Conservation (phyloP, 495 filamentous ascomycete genomes). For the Podospora tetraspora region DNA sequence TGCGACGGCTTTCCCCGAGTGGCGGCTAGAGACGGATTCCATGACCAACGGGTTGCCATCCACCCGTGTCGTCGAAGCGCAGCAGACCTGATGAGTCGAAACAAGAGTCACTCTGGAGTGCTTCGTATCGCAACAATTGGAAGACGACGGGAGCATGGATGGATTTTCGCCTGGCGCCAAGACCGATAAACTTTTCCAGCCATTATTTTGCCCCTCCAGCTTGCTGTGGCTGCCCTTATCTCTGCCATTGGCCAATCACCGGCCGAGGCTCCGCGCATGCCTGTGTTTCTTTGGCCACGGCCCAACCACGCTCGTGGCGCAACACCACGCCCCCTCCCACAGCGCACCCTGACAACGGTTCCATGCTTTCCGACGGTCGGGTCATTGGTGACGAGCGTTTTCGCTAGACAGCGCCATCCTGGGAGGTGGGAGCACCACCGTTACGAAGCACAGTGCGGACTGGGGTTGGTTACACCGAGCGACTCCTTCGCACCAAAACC, state of each 20-base stretch:
- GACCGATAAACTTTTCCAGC: not conserved
- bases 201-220: constrained; percentile 8
- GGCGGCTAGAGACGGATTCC: not conserved
- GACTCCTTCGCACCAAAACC: not conserved
- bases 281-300: constrained; percentile 2
- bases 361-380: constrained; percentile 3
- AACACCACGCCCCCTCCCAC: not conserved
- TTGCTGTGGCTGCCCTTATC: constrained; percentile 8
- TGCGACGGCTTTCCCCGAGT: not conserved
- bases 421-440: not conserved
- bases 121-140: not conserved
- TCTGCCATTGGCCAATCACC: constrained; percentile 11
- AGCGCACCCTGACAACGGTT: not conserved
- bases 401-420: constrained; percentile 4
- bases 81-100: not conserved
- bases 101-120: not conserved
- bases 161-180: not conserved
- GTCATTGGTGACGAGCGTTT: constrained; percentile 11
- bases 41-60: not conserved
- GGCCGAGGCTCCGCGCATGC: not conserved
- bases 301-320: constrained; percentile 13
- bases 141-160: not conserved
- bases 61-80: not conserved
- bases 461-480: not conserved
- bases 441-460: constrained; percentile 7